Evolutionary conservation across 2,329 filamentous ascomycete genomes (phyloP).

Genomic region (Sphaerulina musiva): DNA sequence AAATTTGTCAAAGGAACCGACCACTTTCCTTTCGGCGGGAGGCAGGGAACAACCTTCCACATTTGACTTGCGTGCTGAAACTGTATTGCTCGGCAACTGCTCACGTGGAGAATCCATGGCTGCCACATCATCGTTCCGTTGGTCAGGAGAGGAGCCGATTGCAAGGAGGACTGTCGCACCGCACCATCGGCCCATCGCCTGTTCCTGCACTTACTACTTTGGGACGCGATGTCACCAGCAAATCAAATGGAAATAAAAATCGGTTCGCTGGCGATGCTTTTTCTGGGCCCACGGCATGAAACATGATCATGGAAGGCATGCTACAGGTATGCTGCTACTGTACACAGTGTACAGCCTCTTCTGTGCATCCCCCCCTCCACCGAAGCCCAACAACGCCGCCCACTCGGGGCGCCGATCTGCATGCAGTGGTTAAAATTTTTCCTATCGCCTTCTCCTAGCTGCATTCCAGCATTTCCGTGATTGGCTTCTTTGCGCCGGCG

Average conservation of each 20-base stretch:
- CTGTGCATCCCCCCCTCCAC: not conserved
- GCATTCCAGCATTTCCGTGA: not conserved
- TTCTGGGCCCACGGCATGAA: too few species aligned
- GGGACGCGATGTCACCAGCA: too few species aligned
- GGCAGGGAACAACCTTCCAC: not conserved
- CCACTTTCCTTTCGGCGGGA: not conserved
- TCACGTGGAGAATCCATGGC: not conserved
- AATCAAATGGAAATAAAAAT: not conserved
- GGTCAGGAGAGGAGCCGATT: not conserved
- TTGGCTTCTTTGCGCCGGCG: not conserved
- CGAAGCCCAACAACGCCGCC: not conserved
- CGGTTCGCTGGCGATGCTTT: not conserved
- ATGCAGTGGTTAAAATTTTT: not conserved
- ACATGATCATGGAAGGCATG: too few species aligned
- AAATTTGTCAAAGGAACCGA: too few species aligned
- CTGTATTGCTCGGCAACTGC: not conserved
- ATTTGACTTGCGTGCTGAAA: not conserved
- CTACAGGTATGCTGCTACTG: too few species aligned
- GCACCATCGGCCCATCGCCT: not conserved
- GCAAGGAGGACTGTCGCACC: not conserved
- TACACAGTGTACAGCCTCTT: not conserved
- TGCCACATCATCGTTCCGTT: not conserved
- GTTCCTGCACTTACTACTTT: conserved; percentile 5
- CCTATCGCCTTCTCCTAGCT: not conserved
- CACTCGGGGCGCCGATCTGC: not conserved